Percentiles rank a stretch among this genome's conserved stretches.
Conservation (phyloP, 257 asterid species). For the Solanum acaule region DNA sequence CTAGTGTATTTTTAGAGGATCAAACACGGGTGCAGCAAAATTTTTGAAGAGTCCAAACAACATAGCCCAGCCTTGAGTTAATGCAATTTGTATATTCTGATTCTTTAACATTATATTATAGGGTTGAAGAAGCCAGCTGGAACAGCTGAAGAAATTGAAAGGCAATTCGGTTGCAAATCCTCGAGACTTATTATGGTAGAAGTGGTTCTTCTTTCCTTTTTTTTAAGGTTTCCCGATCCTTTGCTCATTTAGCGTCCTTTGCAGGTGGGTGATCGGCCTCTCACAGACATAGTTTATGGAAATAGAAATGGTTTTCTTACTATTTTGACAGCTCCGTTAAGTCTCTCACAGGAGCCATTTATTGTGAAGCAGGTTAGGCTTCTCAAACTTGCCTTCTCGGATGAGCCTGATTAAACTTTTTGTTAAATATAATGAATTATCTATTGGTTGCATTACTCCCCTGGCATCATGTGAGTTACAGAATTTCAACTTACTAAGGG, state of each 20-base stretch:
- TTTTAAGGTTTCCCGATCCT: neutral
- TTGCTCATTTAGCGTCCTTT: neutral
- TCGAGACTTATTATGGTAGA: conserved; percentile 74
- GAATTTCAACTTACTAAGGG: neutral
- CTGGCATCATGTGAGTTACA: neutral
- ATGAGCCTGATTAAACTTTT: neutral
- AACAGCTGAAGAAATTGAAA: conserved; percentile 83
- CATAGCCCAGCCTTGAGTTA: neutral
- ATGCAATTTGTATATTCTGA: neutral
- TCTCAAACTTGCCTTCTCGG: neutral
- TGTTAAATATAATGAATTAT: neutral
- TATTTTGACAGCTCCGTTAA: conserved; percentile 69
- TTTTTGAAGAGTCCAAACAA: neutral
- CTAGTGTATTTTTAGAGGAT: neutral
- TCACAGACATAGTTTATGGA: conserved; percentile 86
- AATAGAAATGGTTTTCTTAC: conserved; percentile 81
- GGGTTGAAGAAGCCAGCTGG: conserved; percentile 95
- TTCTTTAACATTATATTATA: conserved; percentile 12
- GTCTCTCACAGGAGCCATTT: conserved; percentile 76
- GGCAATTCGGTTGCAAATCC: conserved; percentile 70
- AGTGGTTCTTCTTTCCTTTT: neutral
- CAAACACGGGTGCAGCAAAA: neutral
- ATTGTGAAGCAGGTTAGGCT: conserved; percentile 65
- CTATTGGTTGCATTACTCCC: neutral
- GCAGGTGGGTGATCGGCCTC: conserved; percentile 96